Percentiles rank a stretch among this genome's conserved stretches.
Evolutionary conservation across 2,329 filamentous ascomycete genomes (phyloP).

Genomic region (Lasiodiplodia sp.): DNA sequence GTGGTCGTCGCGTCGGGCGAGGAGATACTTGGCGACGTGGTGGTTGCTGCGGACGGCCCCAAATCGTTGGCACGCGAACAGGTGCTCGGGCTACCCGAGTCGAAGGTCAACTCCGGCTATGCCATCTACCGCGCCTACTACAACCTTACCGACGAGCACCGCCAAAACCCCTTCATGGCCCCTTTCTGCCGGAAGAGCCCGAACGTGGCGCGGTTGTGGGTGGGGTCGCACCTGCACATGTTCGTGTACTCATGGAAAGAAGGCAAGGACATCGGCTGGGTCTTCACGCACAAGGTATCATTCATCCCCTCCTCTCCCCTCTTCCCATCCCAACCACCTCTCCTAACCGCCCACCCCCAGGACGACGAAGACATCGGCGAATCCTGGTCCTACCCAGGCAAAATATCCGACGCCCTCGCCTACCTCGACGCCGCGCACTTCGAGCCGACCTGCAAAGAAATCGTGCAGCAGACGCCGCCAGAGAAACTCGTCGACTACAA

Average conservation of each 20-base stretch:
- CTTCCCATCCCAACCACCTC: too few relatives aligned
- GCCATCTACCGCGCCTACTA: conserved; percentile 52
- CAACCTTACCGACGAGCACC: too few relatives aligned
- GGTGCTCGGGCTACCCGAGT: conserved; percentile 44
- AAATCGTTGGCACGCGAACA: background rate
- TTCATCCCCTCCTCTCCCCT: too few relatives aligned
- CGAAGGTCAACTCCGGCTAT: conserved; percentile 43
- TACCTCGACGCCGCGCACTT: conserved; percentile 12
- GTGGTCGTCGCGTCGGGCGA: background rate
- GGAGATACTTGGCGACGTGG: background rate
- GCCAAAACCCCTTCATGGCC: too few relatives aligned
- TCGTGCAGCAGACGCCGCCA: too few relatives aligned
- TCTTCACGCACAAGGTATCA: conserved; percentile 10
- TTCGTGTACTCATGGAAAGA: conserved; percentile 55
- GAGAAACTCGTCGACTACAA: conserved; percentile 57
- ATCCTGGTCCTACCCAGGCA: conserved; percentile 2
- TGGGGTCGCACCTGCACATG: conserved; percentile 53
- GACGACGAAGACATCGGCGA: conserved; percentile 15
- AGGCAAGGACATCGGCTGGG: conserved; percentile 55
- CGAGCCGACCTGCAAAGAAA: too few relatives aligned
- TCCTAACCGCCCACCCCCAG: too few relatives aligned
- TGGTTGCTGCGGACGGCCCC: background rate
- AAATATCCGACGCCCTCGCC: background rate
- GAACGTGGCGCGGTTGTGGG: conserved; percentile 30
- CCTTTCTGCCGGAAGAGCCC: too few relatives aligned